phyloP scores from a whole-genome alignment of 2,329 filamentous ascomycete genomes.

The Calonectria pteridis region DNA sequence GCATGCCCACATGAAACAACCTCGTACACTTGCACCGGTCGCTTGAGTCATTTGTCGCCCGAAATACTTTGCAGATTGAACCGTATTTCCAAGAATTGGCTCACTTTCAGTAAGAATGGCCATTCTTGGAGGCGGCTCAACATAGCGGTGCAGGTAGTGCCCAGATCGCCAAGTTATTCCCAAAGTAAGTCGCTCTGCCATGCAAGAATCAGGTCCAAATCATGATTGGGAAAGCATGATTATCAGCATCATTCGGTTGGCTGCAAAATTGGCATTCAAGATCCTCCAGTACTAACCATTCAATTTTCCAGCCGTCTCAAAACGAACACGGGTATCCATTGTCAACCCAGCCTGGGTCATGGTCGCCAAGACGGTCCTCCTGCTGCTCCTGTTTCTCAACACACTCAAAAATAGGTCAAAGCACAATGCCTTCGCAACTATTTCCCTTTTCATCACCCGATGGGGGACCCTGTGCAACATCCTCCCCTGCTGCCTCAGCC shows the following conservation, averaged over 20 bases:
- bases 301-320: background rate
- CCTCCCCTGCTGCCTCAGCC: background rate
- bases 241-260: background rate
- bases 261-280: background rate
- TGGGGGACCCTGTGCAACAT: no score
- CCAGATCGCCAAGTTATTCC: background rate
- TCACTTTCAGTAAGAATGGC: background rate
- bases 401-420: background rate
- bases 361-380: background rate
- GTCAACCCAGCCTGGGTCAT: background rate
- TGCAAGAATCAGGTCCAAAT: background rate
- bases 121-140: background rate
- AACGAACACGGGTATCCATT: background rate
- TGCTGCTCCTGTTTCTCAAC: background rate
- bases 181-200: background rate
- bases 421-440: background rate
- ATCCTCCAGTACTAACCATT: background rate
- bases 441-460: background rate
- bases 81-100: background rate
- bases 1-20: background rate
- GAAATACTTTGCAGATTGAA: background rate
- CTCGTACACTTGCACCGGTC: background rate
- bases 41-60: background rate
- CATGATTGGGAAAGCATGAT: background rate
- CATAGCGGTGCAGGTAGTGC: background rate